Evolutionary conservation across 2,329 filamentous ascomycete species (phyloP), one percentile per base, ranked within the genome.

Genomic region (Waltergamsia citrina): DNA sequence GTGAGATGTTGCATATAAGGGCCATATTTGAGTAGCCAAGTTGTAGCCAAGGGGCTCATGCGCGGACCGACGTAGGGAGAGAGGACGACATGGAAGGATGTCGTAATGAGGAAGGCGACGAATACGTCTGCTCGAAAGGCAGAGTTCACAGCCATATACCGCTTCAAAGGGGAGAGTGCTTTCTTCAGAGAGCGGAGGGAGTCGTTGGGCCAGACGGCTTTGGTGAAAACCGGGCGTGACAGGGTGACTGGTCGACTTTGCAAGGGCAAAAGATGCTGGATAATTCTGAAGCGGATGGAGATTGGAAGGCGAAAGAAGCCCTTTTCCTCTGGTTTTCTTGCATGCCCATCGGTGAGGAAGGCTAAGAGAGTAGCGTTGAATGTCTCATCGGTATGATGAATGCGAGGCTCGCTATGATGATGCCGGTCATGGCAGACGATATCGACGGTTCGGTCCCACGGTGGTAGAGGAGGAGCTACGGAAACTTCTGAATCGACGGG

Each of bases 391-490:
- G n/a, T n/a, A n/a, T n/a, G n/a, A n/a, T n/a, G n/a, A n/a, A n/a
- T n/a, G n/a, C 27, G 10, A 4, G 11, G 15, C 4, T 42, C 36
- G 27, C 29, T 38, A 6, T 41, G 35, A 2, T 37, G 12, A 23
- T 16, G 31, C 7, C n/a, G n/a, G n/a, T 46, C 15, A 31, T 59
- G 53, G 26, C 51, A 57, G n/a, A 60, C 49, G 6, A 56, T 38
- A 18, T 61, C 57, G n/a, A 58, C 40, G 8, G 45, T 44, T 3
- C 57, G 51, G 30, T 61, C 52, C 57, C 57, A 61, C 0, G 56
- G 41, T 2, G 55, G 54, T 6, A 27, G 12, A 27, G 12, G 25
- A 7, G 12, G n/a, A n/a, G n/a, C n/a, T n/a, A n/a, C n/a, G n/a
- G n/a, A n/a, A n/a, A n/a, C n/a, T n/a, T n/a, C n/a, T n/a, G n/a